These are phyloP conservation scores for Rutstroemia sp. DNA, from an alignment of 2,329 filamentous ascomycete species.

Conservation along the genomic window DNA sequence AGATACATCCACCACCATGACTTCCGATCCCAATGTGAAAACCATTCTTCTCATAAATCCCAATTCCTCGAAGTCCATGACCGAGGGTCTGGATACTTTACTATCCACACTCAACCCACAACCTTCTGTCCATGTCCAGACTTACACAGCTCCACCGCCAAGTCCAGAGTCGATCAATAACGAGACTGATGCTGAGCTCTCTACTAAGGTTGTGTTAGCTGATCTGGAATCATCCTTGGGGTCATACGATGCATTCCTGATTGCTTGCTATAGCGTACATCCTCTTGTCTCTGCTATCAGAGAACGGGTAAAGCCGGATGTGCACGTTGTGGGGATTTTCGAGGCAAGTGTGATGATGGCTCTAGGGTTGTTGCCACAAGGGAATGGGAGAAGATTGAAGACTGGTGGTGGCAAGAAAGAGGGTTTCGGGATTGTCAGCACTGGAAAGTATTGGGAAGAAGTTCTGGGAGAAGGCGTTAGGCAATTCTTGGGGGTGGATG, in stretches of 20 bases:
- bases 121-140: slow-evolving; percentile 25
- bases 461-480: slow-evolving; percentile 61
- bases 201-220: slow-evolving; percentile 53
- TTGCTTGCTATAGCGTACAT: slow-evolving; percentile 86
- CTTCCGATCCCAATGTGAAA: slow-evolving; percentile 11
- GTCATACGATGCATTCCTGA: slow-evolving; percentile 66
- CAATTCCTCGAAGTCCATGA: slow-evolving; percentile 70
- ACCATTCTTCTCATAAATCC: slow-evolving; percentile 69
- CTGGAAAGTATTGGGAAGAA: slow-evolving; percentile 74
- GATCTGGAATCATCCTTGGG: slow-evolving; percentile 39
- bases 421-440: slow-evolving; percentile 82
- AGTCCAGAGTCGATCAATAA: slow-evolving; percentile 76
- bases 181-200: slow-evolving; percentile 57
- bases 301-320: slow-evolving; percentile 30
- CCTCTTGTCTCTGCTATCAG: slow-evolving; percentile 61
- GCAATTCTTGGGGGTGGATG: slow-evolving; percentile 48
- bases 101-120: slow-evolving; percentile 29
- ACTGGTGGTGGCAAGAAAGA: slow-evolving; percentile 9
- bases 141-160: slow-evolving; percentile 51
- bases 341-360: slow-evolving; percentile 63
- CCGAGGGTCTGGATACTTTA: slow-evolving; percentile 49
- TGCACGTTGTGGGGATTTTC: slow-evolving; percentile 73
- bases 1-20: not conserved
- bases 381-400: slow-evolving; percentile 16
- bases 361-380: slow-evolving; percentile 32